A percentile compares a stretch with the other conserved stretches of the same genome.
These are phyloP conservation scores for Moringa oleifera DNA, from an alignment of 345 rosid species.

Conservation along the genomic window DNA sequence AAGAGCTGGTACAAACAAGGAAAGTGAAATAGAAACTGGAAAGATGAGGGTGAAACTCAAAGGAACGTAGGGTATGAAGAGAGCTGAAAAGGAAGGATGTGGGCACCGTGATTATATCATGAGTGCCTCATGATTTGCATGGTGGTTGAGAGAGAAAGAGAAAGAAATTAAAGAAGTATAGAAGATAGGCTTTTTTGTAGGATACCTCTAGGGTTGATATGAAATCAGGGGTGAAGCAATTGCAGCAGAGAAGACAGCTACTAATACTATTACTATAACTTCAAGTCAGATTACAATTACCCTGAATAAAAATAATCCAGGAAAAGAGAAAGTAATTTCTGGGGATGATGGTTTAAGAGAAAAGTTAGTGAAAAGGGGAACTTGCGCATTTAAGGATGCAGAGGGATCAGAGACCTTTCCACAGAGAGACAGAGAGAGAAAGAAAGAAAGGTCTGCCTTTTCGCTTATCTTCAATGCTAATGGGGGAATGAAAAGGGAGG, in stretches of 20 bases:
- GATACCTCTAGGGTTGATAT: conserved; percentile 33
- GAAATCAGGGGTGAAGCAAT: conserved; percentile 21
- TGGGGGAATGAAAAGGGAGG: conserved; percentile 11
- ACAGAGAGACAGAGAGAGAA: neutral
- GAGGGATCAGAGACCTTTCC: conserved; percentile 28
- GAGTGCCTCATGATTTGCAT: conserved; percentile 90
- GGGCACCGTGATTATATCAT: conserved; percentile 63
- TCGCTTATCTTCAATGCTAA: conserved; percentile 13
- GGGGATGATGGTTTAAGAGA: conserved; percentile 34
- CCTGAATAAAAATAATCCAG: neutral
- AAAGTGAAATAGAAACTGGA: conserved; percentile 8
- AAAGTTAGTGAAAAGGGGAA: conserved; percentile 35
- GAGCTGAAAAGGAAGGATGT: conserved; percentile 19
- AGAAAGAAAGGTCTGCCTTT: neutral
- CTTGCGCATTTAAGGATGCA: conserved; percentile 22
- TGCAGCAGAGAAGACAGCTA: too few relatives aligned
- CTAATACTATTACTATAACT: conserved; percentile 17
- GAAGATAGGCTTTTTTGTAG: conserved; percentile 39
- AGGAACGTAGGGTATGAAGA: conserved; percentile 14
- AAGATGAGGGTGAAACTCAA: neutral
- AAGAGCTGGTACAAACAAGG: conserved; percentile 2
- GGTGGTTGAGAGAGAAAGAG: conserved; percentile 29
- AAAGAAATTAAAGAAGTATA: conserved; percentile 14
- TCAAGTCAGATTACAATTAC: conserved; percentile 17
- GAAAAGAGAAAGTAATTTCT: conserved; percentile 29